Percentiles rank a stretch among this genome's conserved stretches.
Evolutionary conservation across 768 basidiomycete genomes (phyloP).

Genomic region (Hygrophorus russula): DNA sequence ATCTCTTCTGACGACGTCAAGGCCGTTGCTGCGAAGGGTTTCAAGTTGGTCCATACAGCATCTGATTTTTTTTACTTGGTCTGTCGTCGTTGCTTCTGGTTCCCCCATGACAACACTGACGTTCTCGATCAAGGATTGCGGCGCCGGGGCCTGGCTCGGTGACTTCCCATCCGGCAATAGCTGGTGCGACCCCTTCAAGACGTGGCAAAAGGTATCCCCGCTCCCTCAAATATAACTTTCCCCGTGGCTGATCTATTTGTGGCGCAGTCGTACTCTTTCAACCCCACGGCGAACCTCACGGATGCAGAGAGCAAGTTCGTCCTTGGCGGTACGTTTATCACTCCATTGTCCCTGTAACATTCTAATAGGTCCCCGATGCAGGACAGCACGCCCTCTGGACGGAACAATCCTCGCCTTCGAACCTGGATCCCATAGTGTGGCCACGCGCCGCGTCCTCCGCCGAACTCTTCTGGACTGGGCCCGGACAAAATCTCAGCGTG

Average conservation of each 20-base stretch:
- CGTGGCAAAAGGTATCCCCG: slow-evolving; percentile 53
- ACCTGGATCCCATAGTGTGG: slow-evolving; percentile 61
- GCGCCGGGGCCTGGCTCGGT: slow-evolving; percentile 63
- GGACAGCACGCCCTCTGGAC: slow-evolving; percentile 64
- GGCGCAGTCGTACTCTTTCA: slow-evolving; percentile 51
- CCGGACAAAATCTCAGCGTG: slow-evolving; percentile 24
- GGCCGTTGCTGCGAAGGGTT: slow-evolving; percentile 49
- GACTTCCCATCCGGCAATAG: slow-evolving; percentile 32
- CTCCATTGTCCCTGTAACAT: background rate
- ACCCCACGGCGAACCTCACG: slow-evolving; percentile 51
- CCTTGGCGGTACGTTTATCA: slow-evolving; percentile 46
- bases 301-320: slow-evolving; percentile 39
- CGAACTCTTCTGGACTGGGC: slow-evolving; percentile 70
- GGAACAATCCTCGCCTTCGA: slow-evolving; percentile 60
- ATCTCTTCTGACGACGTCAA: slow-evolving; percentile 51
- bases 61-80: slow-evolving; percentile 72
- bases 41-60: slow-evolving; percentile 53
- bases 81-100: slow-evolving; percentile 10
- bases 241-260: background rate
- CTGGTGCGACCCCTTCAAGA: slow-evolving; percentile 76
- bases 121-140: slow-evolving; percentile 43
- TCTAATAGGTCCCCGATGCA: slow-evolving; percentile 9
- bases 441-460: slow-evolving; percentile 62
- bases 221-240: background rate
- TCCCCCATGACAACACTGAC: background rate